Conservation (phyloP, 2,329 filamentous ascomycete species). For the Aschersonia sp. region DNA sequence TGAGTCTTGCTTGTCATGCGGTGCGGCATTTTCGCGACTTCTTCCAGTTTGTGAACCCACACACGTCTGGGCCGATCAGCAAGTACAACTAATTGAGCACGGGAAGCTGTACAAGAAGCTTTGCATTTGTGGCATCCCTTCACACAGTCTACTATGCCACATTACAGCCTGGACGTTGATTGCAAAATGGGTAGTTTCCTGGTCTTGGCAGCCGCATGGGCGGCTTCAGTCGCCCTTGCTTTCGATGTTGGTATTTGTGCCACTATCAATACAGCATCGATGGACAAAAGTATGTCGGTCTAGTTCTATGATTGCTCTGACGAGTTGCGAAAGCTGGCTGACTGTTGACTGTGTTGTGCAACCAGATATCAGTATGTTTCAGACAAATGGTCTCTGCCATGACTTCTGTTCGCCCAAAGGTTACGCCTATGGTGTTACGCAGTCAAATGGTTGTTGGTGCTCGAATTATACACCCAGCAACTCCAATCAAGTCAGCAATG, state of each 20-base stretch:
- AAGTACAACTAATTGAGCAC: no score
- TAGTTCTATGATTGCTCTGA: background rate
- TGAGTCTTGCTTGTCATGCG: no score
- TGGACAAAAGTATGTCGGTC: conserved; percentile 15
- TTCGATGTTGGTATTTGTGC: conserved; percentile 19
- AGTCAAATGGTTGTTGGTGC: conserved; percentile 58
- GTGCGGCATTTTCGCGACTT: no score
- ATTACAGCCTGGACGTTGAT: background rate
- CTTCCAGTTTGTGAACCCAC: no score
- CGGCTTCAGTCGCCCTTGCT: conserved; percentile 10
- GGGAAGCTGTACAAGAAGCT: no score
- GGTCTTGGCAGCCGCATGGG: conserved; percentile 10
- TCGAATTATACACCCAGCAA: conserved; percentile 49
- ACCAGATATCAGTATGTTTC: conserved; percentile 39
- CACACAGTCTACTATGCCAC: background rate
- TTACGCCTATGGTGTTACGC: conserved; percentile 56
- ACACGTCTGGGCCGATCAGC: no score
- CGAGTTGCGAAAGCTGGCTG: background rate
- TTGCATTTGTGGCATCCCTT: background rate
- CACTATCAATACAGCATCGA: conserved; percentile 20
- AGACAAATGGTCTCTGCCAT: conserved; percentile 57
- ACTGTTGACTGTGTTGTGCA: background rate
- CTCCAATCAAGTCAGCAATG: conserved; percentile 21
- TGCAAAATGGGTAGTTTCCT: conserved; percentile 2
- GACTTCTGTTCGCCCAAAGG: conserved; percentile 35